A percentile compares a stretch with the other conserved stretches of the same genome.
Conservation (phyloP, 495 filamentous ascomycete species). For the Glonium stellatum region DNA sequence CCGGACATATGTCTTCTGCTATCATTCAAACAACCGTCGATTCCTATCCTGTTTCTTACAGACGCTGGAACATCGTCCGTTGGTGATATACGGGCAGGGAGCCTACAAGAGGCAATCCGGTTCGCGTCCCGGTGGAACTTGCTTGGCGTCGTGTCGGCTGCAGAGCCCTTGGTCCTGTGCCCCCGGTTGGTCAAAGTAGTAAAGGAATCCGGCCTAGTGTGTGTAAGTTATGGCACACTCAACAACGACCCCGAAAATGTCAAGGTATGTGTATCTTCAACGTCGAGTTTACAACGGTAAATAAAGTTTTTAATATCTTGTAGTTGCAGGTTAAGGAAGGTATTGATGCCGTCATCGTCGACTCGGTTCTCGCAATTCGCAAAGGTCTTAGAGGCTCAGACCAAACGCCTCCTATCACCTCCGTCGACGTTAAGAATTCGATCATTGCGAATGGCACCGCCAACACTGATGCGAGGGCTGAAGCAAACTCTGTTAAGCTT, state of each 20-base stretch:
- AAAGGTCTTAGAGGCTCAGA: constrained; percentile 54
- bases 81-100: constrained; percentile 84
- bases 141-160: constrained; percentile 78
- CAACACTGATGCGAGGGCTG: background rate
- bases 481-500: background rate
- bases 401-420: background rate
- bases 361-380: constrained; percentile 77
- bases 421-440: background rate
- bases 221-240: constrained; percentile 82
- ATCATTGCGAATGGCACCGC: background rate
- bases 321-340: constrained; percentile 88
- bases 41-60: constrained; percentile 89
- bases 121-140: constrained; percentile 94
- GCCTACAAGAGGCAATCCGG: constrained; percentile 87
- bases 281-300: background rate
- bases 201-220: constrained; percentile 88
- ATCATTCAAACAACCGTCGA: constrained; percentile 92
- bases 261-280: constrained; percentile 51
- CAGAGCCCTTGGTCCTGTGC: constrained; percentile 76
- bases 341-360: constrained; percentile 95
- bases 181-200: constrained; percentile 93
- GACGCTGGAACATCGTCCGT: constrained; percentile 71
- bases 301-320: constrained; percentile 1
- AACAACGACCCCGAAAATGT: constrained; percentile 86
- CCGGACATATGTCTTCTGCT: constrained; percentile 91